phyloP scores from a whole-genome alignment of 2,329 filamentous ascomycete species.

The Metarhizium robertsii region DNA sequence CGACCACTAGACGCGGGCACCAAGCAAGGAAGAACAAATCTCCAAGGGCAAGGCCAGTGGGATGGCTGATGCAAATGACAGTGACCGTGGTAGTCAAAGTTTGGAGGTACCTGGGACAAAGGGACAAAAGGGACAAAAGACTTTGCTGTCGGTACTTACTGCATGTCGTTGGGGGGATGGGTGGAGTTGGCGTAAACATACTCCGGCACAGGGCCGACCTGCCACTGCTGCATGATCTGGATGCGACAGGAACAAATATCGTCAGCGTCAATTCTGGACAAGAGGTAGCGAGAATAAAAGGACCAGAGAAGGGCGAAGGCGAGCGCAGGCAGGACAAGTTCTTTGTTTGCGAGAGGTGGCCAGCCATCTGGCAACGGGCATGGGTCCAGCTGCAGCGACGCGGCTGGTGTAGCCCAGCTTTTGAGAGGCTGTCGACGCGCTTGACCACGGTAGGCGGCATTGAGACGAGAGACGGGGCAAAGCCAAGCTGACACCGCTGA shows the following conservation, averaged over 20 bases:
- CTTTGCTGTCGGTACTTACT: constrained; percentile 40
- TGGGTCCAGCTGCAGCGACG: constrained; percentile 12
- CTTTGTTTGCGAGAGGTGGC: constrained; percentile 7
- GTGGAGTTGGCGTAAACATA: constrained; percentile 47
- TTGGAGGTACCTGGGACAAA: constrained; percentile 21
- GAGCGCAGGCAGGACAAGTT: constrained; percentile 3
- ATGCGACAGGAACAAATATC: constrained; percentile 12
- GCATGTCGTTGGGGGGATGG: constrained; percentile 46
- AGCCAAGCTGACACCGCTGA: neutral
- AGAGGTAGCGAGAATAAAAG: constrained; percentile 5
- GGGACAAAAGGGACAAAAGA: neutral
- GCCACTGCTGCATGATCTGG: constrained; percentile 53
- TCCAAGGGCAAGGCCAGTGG: neutral
- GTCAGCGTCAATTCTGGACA: constrained; percentile 16
- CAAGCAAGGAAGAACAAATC: neutral
- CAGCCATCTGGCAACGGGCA: constrained; percentile 7
- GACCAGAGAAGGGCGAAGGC: constrained; percentile 6
- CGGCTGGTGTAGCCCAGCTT: constrained; percentile 12
- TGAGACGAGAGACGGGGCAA: neutral
- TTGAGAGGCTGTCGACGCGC: constrained; percentile 8
- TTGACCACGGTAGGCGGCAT: constrained; percentile 5
- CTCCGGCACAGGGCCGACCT: constrained; percentile 51
- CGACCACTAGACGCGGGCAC: neutral
- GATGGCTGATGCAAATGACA: neutral
- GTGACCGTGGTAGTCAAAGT: constrained; percentile 1